A percentile compares a stretch with the other conserved stretches of the same genome.
Conservation (phyloP, 306 rosid genomes). For the Luffa aegyptiaca region DNA sequence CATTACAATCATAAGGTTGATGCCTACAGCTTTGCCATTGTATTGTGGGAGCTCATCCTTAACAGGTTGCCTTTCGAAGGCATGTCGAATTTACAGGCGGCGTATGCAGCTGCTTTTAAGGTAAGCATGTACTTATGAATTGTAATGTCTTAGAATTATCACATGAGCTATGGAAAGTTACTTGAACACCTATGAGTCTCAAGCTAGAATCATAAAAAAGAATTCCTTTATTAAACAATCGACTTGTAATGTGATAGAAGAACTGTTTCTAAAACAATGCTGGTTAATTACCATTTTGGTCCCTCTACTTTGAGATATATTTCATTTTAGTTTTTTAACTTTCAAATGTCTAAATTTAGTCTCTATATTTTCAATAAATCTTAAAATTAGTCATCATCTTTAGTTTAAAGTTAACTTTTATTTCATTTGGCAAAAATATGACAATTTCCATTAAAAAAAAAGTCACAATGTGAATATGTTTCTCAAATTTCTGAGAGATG, state of each 20-base stretch:
- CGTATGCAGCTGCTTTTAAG: conserved; percentile 98
- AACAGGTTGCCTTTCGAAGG: conserved; percentile 90
- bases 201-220: background rate
- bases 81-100: conserved; percentile 97
- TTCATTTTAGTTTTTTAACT: too few relatives aligned
- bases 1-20: conserved; percentile 94
- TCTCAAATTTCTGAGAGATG: too few relatives aligned
- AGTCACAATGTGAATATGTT: too few relatives aligned
- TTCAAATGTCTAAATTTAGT: too few relatives aligned
- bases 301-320: too few relatives aligned
- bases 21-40: conserved; percentile 94
- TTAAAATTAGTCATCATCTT: too few relatives aligned
- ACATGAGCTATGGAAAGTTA: background rate
- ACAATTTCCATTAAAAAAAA: too few relatives aligned
- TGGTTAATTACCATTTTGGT: too few relatives aligned
- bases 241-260: background rate
- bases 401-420: too few relatives aligned
- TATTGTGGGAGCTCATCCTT: conserved; percentile 90
- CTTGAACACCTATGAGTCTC: background rate
- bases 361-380: too few relatives aligned
- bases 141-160: background rate
- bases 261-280: background rate
- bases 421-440: too few relatives aligned
- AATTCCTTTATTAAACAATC: background rate
- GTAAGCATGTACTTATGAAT: conserved; percentile 16